These are phyloP conservation scores for Hypericum perforatum DNA, from an alignment of 345 rosid genomes.

Conservation along the genomic window DNA sequence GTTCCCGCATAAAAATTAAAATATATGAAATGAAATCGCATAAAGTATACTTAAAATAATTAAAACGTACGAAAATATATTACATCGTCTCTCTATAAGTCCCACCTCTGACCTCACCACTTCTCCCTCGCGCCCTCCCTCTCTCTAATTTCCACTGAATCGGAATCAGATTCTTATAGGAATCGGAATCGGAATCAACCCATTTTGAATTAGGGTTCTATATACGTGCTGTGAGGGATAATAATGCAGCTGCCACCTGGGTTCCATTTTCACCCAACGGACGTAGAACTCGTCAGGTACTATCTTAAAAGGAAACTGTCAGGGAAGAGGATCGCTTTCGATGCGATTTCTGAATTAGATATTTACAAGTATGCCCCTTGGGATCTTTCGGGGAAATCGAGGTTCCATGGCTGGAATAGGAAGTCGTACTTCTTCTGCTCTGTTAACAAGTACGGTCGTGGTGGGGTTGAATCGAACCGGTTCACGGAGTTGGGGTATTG, in stretches of 20 bases:
- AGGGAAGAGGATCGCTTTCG: conserved; percentile 27
- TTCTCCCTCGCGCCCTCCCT: too few relatives aligned
- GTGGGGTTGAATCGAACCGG: conserved; percentile 36
- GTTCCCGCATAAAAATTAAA: too few relatives aligned
- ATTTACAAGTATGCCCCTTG: conserved; percentile 62
- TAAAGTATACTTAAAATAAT: too few relatives aligned
- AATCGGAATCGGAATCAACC: too few relatives aligned
- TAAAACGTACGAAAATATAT: too few relatives aligned
- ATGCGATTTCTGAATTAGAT: conserved; percentile 48
- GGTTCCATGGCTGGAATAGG: conserved; percentile 37
- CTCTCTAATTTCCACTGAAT: too few relatives aligned
- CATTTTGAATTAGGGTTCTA: too few relatives aligned
- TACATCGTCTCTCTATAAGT: too few relatives aligned
- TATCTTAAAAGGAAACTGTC: conserved; percentile 58
- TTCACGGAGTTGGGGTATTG: conserved; percentile 51
- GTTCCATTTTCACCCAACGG: conserved; percentile 75
- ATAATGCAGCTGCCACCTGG: conserved; percentile 47
- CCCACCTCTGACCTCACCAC: too few relatives aligned
- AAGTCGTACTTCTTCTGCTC: conserved; percentile 89
- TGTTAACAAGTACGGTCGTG: conserved; percentile 29
- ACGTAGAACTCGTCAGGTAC: conserved; percentile 55
- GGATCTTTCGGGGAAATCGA: conserved; percentile 43
- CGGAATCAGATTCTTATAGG: too few relatives aligned
- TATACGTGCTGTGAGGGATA: conserved; percentile 44
- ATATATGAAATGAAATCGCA: too few relatives aligned